Evolutionary conservation across 2,329 filamentous ascomycete genomes (phyloP).

Genomic region (Parafenestella ontariensis): DNA sequence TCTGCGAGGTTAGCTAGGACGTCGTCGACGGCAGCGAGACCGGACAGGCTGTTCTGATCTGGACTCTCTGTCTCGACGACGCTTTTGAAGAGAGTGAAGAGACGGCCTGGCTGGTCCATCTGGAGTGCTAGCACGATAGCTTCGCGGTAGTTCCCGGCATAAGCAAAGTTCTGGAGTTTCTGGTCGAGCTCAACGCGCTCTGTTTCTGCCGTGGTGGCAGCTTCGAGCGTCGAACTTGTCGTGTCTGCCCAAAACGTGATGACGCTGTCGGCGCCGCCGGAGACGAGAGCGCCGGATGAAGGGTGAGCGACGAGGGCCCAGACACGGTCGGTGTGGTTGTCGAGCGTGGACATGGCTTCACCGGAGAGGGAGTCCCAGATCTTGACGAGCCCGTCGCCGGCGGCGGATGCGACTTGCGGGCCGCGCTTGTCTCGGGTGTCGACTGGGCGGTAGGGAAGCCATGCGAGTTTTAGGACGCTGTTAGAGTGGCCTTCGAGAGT

Average conservation of each 20-base stretch:
- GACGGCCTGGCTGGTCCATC: conserved; percentile 89
- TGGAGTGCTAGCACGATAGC: conserved; percentile 91
- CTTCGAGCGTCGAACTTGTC: conserved; percentile 77
- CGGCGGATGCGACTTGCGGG: conserved; percentile 82
- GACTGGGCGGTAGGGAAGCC: conserved; percentile 67
- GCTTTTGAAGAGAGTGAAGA: conserved; percentile 82
- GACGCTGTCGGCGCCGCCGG: conserved; percentile 89
- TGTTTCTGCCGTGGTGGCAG: conserved; percentile 74
- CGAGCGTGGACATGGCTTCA: conserved; percentile 86
- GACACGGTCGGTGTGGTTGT: conserved; percentile 96
- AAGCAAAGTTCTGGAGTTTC: conserved; percentile 89
- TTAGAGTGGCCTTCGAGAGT: conserved; percentile 98
- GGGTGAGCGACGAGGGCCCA: conserved; percentile 82
- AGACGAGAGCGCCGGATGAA: conserved; percentile 74
- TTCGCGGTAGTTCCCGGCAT: conserved; percentile 85
- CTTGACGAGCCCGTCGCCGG: conserved; percentile 93
- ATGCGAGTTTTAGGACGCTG: conserved; percentile 90
- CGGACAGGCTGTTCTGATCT: conserved; percentile 69
- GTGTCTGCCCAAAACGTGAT: conserved; percentile 97
- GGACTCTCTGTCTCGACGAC: conserved; percentile 71
- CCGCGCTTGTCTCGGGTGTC: conserved; percentile 60
- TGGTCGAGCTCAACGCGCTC: conserved; percentile 93
- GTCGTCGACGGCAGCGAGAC: conserved; percentile 75
- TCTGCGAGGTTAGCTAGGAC: conserved; percentile 81
- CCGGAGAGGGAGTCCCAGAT: conserved; percentile 90